Conservation (phyloP, 768 basidiomycete species). For the Suillus spraguei region DNA sequence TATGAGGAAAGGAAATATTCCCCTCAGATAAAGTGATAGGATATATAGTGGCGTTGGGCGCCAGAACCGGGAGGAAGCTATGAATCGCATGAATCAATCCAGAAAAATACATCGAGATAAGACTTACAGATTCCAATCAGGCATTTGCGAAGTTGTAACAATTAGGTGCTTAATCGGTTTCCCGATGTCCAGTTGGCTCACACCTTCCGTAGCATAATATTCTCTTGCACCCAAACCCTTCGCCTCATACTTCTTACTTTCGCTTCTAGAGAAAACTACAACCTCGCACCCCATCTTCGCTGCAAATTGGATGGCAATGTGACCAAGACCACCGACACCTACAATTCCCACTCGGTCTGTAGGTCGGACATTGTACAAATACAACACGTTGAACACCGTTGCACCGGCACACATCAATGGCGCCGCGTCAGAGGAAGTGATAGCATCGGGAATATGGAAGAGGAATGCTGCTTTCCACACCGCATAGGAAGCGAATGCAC, state of each 20-base stretch:
- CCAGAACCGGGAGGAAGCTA: constrained; percentile 31
- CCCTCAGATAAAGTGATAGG: constrained; percentile 28
- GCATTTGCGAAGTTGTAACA: constrained; percentile 31
- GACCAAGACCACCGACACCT: constrained; percentile 40
- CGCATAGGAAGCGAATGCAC: constrained; percentile 38
- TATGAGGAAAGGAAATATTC: constrained; percentile 26
- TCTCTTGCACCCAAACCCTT: constrained; percentile 36
- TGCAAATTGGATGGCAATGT: constrained; percentile 41
- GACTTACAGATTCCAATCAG: constrained; percentile 36
- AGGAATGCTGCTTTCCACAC: constrained; percentile 37
- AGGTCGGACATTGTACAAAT: constrained; percentile 26
- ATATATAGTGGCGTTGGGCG: constrained; percentile 25
- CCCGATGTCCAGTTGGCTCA: constrained; percentile 26
- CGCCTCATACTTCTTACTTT: constrained; percentile 37
- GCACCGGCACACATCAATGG: constrained; percentile 42
- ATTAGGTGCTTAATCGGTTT: constrained; percentile 33
- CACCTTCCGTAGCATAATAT: constrained; percentile 35
- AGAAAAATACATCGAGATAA: background rate
- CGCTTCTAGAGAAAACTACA: constrained; percentile 36
- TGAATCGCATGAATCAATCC: background rate
- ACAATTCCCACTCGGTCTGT: constrained; percentile 38
- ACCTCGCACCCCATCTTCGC: constrained; percentile 43
- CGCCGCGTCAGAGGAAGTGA: constrained; percentile 33
- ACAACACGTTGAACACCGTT: constrained; percentile 34
- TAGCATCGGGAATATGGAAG: constrained; percentile 35